phyloP scores from a whole-genome alignment of 805 yeast species.

The Kluyveromyces dobzhanskii region DNA sequence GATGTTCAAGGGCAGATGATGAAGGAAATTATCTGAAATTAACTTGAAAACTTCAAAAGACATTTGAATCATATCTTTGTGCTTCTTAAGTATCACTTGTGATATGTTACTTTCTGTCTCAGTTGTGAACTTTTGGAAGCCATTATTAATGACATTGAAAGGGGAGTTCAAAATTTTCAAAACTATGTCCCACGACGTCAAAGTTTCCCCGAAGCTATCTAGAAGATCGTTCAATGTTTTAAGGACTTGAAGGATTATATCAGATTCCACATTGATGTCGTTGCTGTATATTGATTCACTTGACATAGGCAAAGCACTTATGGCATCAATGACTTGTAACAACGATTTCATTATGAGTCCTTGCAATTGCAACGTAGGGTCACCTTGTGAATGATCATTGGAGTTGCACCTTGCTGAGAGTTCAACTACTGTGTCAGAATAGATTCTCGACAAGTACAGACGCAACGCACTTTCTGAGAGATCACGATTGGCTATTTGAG shows the following conservation, averaged over 20 bases:
- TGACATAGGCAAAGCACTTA: constrained; percentile 29
- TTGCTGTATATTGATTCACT: constrained; percentile 30
- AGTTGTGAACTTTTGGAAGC: constrained; percentile 18
- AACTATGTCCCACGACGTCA: constrained; percentile 65
- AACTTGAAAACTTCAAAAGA: constrained; percentile 79
- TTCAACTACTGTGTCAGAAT: constrained; percentile 3
- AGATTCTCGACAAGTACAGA: constrained; percentile 39
- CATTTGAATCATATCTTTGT: constrained; percentile 43
- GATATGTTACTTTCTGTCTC: constrained; percentile 20
- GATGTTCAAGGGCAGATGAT: constrained; percentile 58
- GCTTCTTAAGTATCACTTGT: constrained; percentile 38
- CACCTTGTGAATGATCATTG: neutral
- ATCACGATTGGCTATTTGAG: constrained; percentile 36
- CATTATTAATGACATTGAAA: constrained; percentile 36
- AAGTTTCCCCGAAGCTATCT: constrained; percentile 63
- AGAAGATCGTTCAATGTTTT: constrained; percentile 63
- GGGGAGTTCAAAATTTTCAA: constrained; percentile 53
- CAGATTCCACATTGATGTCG: constrained; percentile 49
- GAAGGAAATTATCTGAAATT: constrained; percentile 77
- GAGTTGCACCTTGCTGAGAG: neutral
- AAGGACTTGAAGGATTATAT: constrained; percentile 53
- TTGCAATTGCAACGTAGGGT: constrained; percentile 9
- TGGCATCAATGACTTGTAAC: constrained; percentile 34
- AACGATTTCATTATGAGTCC: constrained; percentile 30
- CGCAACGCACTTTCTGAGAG: constrained; percentile 37